A percentile compares a stretch with the other conserved stretches of the same genome.
phyloP scores from a whole-genome alignment of 257 asterid species.

The Rubia yunnanensis region DNA sequence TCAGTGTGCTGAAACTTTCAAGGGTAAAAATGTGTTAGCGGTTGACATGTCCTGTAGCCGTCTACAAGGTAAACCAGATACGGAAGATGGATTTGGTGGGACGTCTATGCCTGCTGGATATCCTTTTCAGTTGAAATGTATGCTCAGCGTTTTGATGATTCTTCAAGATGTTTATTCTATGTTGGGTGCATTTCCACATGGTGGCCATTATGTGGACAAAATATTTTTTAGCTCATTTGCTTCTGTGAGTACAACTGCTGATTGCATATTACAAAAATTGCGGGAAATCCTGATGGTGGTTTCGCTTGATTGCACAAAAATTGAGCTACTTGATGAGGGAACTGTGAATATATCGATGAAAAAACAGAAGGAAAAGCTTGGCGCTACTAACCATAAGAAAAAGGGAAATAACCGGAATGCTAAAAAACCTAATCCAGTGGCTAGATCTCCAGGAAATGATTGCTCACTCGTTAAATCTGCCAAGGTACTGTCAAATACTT shows the following conservation, averaged over 20 bases:
- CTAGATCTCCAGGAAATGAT: conserved; percentile 44
- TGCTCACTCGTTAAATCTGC: conserved; percentile 25
- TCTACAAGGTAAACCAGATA: conserved; percentile 27
- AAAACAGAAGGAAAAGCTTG: conserved; percentile 54
- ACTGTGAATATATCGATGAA: conserved; percentile 26
- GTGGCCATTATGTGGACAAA: conserved; percentile 37
- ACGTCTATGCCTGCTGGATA: conserved; percentile 25
- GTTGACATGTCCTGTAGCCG: conserved; percentile 31
- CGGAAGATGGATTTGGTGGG: conserved; percentile 22
- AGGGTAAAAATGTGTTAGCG: conserved; percentile 32
- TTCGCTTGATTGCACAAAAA: conserved; percentile 86
- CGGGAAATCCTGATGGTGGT: conserved; percentile 75
- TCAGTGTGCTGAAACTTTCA: conserved; percentile 53
- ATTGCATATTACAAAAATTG: conserved; percentile 56
- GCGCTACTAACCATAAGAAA: conserved; percentile 52
- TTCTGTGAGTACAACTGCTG: conserved; percentile 63
- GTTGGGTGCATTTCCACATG: conserved; percentile 43
- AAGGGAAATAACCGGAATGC: conserved; percentile 54
- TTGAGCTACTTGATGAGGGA: conserved; percentile 79
- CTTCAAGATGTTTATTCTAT: conserved; percentile 56
- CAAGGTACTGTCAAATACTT: conserved; percentile 41
- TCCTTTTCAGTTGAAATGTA: conserved; percentile 32
- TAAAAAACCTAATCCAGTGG: conserved; percentile 47
- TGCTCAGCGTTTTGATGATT: conserved; percentile 52
- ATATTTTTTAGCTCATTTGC: conserved; percentile 76